Conservation (phyloP, 2,329 filamentous ascomycete genomes). For the Aspergillus japonicus region DNA sequence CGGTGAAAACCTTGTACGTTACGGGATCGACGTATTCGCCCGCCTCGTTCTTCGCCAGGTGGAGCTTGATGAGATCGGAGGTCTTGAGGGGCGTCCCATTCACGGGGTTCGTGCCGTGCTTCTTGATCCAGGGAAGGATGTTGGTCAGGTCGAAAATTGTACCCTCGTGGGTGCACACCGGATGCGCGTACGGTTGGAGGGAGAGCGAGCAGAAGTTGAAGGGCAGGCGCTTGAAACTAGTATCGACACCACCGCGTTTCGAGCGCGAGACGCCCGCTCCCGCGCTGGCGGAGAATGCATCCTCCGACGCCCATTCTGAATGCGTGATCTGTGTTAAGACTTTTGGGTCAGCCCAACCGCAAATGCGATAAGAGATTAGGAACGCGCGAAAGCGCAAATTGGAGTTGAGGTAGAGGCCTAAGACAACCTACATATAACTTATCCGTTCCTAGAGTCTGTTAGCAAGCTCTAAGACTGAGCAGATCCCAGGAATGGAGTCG, state of each 20-base stretch:
- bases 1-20: conserved; percentile 94
- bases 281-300: conserved; percentile 80
- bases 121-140: conserved; percentile 90
- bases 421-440: conserved; percentile 47
- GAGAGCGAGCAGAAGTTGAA: conserved; percentile 98
- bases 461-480: neutral
- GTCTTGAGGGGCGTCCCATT: conserved; percentile 75
- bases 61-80: conserved; percentile 83
- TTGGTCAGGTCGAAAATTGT: conserved; percentile 95
- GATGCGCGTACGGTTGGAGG: conserved; percentile 90
- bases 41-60: conserved; percentile 88
- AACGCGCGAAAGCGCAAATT: neutral
- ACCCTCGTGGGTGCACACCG: conserved; percentile 83
- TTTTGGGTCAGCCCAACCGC: conserved; percentile 17
- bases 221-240: conserved; percentile 80
- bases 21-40: conserved; percentile 93
- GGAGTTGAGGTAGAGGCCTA: neutral
- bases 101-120: conserved; percentile 88
- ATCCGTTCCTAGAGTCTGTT: conserved; percentile 43
- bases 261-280: conserved; percentile 64
- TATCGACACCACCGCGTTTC: conserved; percentile 52
- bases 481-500: neutral
- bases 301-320: conserved; percentile 92
- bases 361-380: conserved; percentile 13
- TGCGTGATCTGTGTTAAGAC: conserved; percentile 71